Percentiles rank a stretch among this genome's conserved stretches.
Evolutionary conservation across 1,284 basidiomycete species (phyloP).

Genomic region (Tilletia caries): DNA sequence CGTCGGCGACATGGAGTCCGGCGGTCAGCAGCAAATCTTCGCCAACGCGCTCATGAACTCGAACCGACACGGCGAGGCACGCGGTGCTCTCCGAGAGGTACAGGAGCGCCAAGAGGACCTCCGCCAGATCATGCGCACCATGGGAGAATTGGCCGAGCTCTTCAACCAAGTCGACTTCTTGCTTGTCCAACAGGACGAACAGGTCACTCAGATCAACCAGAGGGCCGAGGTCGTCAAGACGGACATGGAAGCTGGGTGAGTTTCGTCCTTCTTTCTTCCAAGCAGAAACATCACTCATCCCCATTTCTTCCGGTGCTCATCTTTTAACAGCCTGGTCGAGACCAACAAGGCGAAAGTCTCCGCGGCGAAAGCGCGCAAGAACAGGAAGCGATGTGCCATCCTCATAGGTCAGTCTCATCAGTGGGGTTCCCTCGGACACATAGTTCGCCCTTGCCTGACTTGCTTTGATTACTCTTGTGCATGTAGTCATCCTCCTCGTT

Average conservation of each 20-base stretch:
- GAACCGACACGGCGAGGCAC: constrained; percentile 77
- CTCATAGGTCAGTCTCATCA: background rate
- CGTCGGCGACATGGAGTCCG: constrained; percentile 71
- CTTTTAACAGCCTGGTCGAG: constrained; percentile 58
- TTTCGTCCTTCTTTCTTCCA: background rate
- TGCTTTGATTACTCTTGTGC: background rate
- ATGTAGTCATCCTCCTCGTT: constrained; percentile 39
- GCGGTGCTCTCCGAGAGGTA: constrained; percentile 80
- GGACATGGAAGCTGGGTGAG: constrained; percentile 40
- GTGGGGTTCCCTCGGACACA: background rate
- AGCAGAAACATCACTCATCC: constrained; percentile 47
- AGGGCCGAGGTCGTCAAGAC: constrained; percentile 43
- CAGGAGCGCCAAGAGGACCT: constrained; percentile 87
- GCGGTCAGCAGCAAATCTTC: constrained; percentile 67
- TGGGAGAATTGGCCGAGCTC: constrained; percentile 81
- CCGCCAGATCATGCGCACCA: constrained; percentile 76
- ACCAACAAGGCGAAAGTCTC: constrained; percentile 68
- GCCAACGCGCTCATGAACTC: constrained; percentile 74
- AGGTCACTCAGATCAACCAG: constrained; percentile 47
- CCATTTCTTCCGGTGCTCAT: constrained; percentile 53
- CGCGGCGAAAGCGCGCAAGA: constrained; percentile 71
- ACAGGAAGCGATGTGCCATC: constrained; percentile 53
- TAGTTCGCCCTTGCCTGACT: background rate
- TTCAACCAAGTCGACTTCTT: constrained; percentile 66
- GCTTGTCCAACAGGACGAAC: constrained; percentile 51